Percentiles rank a stretch among this genome's conserved stretches.
Conservation (phyloP, 1,139 yeast genomes). For the Blastobotrys arbuscula region DNA sequence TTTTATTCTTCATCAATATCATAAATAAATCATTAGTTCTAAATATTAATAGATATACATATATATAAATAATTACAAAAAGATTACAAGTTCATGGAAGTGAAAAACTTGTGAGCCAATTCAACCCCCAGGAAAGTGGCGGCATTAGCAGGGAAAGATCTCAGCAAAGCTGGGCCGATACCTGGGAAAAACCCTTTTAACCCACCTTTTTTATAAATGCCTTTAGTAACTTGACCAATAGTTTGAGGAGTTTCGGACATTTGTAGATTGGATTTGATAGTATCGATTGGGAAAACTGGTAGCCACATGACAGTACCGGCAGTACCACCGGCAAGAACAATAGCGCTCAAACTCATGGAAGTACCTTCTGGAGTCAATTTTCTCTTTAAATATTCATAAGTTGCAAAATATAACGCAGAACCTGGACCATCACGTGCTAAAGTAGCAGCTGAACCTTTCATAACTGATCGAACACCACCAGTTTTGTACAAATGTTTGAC, state of each 20-base stretch:
- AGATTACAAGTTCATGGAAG: conserved; percentile 14
- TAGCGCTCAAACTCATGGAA: conserved; percentile 59
- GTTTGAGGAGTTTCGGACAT: conserved; percentile 56
- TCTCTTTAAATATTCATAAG: conserved; percentile 77
- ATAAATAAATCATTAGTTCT: background rate
- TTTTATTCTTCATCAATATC: conserved; percentile 24
- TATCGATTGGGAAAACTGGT: conserved; percentile 93
- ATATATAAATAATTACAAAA: background rate
- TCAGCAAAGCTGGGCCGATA: conserved; percentile 86
- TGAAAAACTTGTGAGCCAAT: conserved; percentile 64
- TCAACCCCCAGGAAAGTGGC: conserved; percentile 97
- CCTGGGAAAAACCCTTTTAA: conserved; percentile 83
- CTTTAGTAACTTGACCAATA: conserved; percentile 59
- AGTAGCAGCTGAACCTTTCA: conserved; percentile 89
- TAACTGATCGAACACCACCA: conserved; percentile 81
- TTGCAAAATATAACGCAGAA: conserved; percentile 93
- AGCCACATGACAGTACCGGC: conserved; percentile 98
- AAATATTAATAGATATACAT: background rate
- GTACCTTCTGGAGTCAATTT: conserved; percentile 51
- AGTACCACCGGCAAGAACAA: conserved; percentile 86
- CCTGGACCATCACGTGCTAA: conserved; percentile 98
- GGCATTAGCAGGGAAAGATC: conserved; percentile 98
- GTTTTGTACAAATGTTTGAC: conserved; percentile 65
- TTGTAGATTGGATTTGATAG: conserved; percentile 83
- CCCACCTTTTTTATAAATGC: conserved; percentile 67